Evolutionary conservation across 768 basidiomycete genomes (phyloP).

Genomic region (Hericium coralloides): DNA sequence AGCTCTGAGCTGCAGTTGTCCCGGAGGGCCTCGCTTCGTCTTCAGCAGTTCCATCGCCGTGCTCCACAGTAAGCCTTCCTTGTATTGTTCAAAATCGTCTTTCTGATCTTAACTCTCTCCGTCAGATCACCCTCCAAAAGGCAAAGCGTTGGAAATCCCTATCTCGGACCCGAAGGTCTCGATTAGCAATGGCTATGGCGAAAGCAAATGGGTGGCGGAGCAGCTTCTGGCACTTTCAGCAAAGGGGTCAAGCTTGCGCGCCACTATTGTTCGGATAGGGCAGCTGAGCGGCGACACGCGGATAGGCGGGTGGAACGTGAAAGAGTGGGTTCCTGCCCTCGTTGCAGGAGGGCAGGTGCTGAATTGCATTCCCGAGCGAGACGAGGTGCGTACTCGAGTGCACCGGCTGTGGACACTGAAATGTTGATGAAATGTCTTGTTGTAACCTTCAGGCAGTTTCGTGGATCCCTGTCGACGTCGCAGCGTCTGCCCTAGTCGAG

Average conservation of each 20-base stretch:
- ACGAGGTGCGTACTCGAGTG: not conserved
- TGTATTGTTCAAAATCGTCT: not conserved
- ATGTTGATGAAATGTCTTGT: not conserved
- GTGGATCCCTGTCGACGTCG: conserved; percentile 9
- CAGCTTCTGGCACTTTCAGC: conserved; percentile 4
- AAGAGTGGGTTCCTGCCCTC: conserved; percentile 12
- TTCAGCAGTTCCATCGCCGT: conserved; percentile 1
- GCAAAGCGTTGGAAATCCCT: not conserved
- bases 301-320: not conserved
- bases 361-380: not conserved
- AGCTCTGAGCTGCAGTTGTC: not conserved
- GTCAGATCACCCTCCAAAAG: too few relatives aligned
- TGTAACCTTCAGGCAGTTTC: not conserved
- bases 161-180: not conserved
- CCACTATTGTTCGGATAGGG: conserved; percentile 9
- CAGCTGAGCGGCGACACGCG: conserved; percentile 1
- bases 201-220: conserved; percentile 18
- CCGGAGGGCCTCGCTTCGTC: not conserved
- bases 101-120: not conserved
- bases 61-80: not conserved
- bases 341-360: not conserved
- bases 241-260: conserved; percentile 1
- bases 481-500: conserved; percentile 2
- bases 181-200: conserved; percentile 1
- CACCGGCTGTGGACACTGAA: not conserved